Conservation (phyloP, 495 filamentous ascomycete species). For the Rostrohypoxylon terebratum region DNA sequence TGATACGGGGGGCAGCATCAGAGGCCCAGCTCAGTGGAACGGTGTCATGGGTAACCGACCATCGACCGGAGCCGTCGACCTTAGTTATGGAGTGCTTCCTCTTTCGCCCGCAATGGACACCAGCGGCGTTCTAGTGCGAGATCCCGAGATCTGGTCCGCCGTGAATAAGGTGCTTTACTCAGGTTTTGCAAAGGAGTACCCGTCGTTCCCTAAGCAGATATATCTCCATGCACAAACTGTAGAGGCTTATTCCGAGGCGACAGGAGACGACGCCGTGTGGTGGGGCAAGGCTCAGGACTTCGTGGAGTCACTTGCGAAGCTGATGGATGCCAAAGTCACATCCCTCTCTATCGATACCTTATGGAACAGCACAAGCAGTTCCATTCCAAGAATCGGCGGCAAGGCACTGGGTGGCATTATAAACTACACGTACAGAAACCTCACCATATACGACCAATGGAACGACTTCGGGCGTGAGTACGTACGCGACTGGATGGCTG, state of each 20-base stretch:
- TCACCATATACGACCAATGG: conserved; percentile 1
- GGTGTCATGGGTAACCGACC: conserved; percentile 57
- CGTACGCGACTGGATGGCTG: not conserved
- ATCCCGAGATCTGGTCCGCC: not conserved
- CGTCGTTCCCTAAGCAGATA: conserved; percentile 3
- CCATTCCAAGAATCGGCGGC: not conserved
- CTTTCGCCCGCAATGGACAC: conserved; percentile 3
- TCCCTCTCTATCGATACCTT: not conserved
- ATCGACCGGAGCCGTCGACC: conserved; percentile 8
- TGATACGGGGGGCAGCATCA: conserved; percentile 57
- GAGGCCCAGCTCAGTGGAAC: conserved; percentile 50
- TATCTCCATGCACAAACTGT: not conserved
- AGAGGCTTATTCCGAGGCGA: not conserved
- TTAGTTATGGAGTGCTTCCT: not conserved
- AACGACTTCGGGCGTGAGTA: not conserved
- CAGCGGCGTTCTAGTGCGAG: not conserved
- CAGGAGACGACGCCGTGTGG: not conserved
- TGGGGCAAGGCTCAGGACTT: not conserved
- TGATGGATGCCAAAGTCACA: not conserved
- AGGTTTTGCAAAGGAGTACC: not conserved
- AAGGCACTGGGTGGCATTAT: not conserved
- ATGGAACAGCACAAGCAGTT: conserved; percentile 2
- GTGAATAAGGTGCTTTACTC: conserved; percentile 4
- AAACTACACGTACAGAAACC: not conserved
- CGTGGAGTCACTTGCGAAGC: not conserved